Evolutionary conservation across 345 rosid genomes (phyloP).

Genomic region (Lagerstroemia speciosa): DNA sequence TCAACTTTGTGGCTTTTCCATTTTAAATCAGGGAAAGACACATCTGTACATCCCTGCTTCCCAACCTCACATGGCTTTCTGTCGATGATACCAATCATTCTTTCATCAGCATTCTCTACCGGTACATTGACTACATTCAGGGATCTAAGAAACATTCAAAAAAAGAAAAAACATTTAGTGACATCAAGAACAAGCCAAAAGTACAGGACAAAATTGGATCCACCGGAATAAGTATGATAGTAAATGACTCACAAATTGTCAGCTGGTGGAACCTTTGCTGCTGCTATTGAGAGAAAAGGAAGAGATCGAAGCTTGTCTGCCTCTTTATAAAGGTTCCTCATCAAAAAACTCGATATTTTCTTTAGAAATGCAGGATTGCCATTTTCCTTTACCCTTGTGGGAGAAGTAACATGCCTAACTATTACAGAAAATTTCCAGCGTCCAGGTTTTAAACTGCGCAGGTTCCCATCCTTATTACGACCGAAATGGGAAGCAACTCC

Average conservation of each 20-base stretch:
- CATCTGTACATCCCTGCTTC: slow-evolving; percentile 27
- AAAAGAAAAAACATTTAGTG: neutral
- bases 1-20: slow-evolving; percentile 48
- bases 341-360: slow-evolving; percentile 33
- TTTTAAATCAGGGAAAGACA: slow-evolving; percentile 44
- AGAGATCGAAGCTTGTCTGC: slow-evolving; percentile 45
- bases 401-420: slow-evolving; percentile 26
- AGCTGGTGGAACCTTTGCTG: slow-evolving; percentile 50
- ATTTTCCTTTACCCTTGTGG: slow-evolving; percentile 20
- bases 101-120: slow-evolving; percentile 27
- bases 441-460: slow-evolving; percentile 20
- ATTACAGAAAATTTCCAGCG: slow-evolving; percentile 22
- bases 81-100: slow-evolving; percentile 25
- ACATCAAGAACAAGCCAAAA: neutral
- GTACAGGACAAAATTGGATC: slow-evolving; percentile 1
- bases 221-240: slow-evolving; percentile 2
- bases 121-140: slow-evolving; percentile 36
- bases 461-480: slow-evolving; percentile 28
- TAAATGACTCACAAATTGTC: slow-evolving; percentile 45
- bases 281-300: slow-evolving; percentile 60
- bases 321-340: slow-evolving; percentile 45
- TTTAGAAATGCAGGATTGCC: slow-evolving; percentile 26
- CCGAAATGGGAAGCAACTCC: slow-evolving; percentile 36
- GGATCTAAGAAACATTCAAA: slow-evolving; percentile 35
- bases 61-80: slow-evolving; percentile 52